Evolutionary conservation across 2,329 filamentous ascomycete genomes (phyloP).

Genomic region (Penicillium vulpinum): DNA sequence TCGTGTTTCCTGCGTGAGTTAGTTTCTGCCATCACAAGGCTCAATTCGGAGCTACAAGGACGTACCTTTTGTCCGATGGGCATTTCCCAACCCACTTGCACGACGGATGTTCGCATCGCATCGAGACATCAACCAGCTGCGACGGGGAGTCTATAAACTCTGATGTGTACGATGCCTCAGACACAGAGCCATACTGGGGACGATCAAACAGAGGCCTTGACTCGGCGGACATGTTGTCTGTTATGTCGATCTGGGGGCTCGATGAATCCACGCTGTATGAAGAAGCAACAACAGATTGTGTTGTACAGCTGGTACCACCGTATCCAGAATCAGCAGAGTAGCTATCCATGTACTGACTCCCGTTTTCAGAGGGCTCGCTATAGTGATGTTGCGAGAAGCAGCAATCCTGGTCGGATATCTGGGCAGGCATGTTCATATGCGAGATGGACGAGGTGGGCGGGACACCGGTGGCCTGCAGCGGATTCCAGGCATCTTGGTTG

Average conservation of each 20-base stretch:
- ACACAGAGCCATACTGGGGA: slow-evolving; percentile 7
- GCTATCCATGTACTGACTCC: slow-evolving; percentile 33
- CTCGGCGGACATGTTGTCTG: slow-evolving; percentile 26
- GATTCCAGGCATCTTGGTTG: slow-evolving; percentile 36
- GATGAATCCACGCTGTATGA: slow-evolving; percentile 33
- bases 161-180: slow-evolving; percentile 9
- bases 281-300: slow-evolving; percentile 30
- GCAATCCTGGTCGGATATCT: slow-evolving; percentile 22
- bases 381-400: slow-evolving; percentile 28
- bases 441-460: slow-evolving; percentile 19
- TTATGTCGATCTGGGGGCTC: slow-evolving; percentile 26
- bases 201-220: slow-evolving; percentile 21
- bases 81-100: slow-evolving; percentile 42
- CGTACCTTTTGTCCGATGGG: slow-evolving; percentile 44
- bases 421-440: slow-evolving; percentile 19
- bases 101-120: slow-evolving; percentile 32
- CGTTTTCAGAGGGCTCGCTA: slow-evolving; percentile 34
- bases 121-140: slow-evolving; percentile 46
- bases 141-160: slow-evolving; percentile 53
- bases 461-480: slow-evolving; percentile 33
- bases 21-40: slow-evolving; percentile 3
- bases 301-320: slow-evolving; percentile 31
- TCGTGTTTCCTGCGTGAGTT: slow-evolving; percentile 66
- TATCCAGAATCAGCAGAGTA: slow-evolving; percentile 40
- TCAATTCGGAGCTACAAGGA: neutral